Evolutionary conservation across 2,329 filamentous ascomycete genomes (phyloP).

Genomic region (Cladophialophora immunda): DNA sequence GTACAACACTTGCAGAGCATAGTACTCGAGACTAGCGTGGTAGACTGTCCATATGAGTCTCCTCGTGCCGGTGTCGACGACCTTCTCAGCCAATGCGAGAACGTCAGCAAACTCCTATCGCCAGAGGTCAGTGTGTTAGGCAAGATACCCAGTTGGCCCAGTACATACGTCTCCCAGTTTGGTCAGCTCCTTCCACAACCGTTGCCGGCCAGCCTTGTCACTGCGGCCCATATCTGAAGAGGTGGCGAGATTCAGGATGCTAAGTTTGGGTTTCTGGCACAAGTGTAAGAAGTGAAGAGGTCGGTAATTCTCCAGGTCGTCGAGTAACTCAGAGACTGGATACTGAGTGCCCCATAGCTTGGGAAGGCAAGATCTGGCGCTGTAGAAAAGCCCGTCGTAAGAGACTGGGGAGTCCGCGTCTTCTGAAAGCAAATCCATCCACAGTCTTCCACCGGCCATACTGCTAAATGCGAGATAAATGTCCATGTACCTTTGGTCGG

Average conservation of each 20-base stretch:
- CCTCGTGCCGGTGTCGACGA: conserved; percentile 43
- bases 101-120: conserved; percentile 48
- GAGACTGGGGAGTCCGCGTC: conserved; percentile 17
- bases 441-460: conserved; percentile 44
- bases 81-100: conserved; percentile 48
- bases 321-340: conserved; percentile 48
- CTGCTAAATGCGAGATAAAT: conserved; percentile 31
- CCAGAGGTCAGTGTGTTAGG: conserved; percentile 2
- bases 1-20: conserved; percentile 45
- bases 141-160: background rate
- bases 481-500: conserved; percentile 38
- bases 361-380: conserved; percentile 47
- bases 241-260: conserved; percentile 43
- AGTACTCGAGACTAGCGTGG: conserved; percentile 47
- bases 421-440: conserved; percentile 45
- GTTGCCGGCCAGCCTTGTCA: conserved; percentile 20
- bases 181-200: conserved; percentile 42
- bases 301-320: conserved; percentile 51
- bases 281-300: conserved; percentile 47
- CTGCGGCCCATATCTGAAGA: conserved; percentile 14
- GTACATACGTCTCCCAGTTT: conserved; percentile 41
- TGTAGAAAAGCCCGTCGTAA: conserved; percentile 45
- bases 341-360: conserved; percentile 50
- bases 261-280: conserved; percentile 44
- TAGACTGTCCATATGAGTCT: conserved; percentile 49